Base-by-base conservation (phyloP, 371 early-diverging fungal species). In the Blakeslea trispora region DNA sequence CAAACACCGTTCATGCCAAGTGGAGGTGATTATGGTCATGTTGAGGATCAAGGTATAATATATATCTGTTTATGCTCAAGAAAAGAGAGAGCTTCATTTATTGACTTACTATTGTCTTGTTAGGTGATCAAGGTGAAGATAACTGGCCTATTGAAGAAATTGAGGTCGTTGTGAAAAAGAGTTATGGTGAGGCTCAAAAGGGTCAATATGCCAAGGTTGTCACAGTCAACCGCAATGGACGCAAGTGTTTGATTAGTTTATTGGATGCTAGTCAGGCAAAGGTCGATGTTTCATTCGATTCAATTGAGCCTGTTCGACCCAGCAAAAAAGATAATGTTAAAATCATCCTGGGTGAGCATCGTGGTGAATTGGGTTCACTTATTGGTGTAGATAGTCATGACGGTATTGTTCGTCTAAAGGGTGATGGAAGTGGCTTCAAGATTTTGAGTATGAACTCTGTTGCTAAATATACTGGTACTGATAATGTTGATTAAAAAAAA, bases 371-470 rank as follows among this genome's bases (percentile, higher is more conserved):
- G 31, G 97, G 95, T 10, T 81, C 81, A 1, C 69, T 96, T 61
- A 82, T 92, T 50, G 91, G 89, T 47, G 84, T 88, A 10, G 92
- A 93, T 74, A 90, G 86, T 8, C 74, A 86, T 58, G 91, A 91
- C 55, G 94, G 89, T 58, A 84, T 93, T 65, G 89, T 96, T 45
- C 81, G 87, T 63, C 68, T 88, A 31, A 72, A 77, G 47, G 71
- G 69, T 8, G 83, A 81, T 53, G 79, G 75, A 35, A 74, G 72
- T 35, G 85, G 85, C 43, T 85, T 85, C 73, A 80, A 83, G 63
- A 81, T 86, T 41, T 66, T 86, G 69, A 76, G 78, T 14, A 81
- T 90, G 78, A 69, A 66, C 35, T 66, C 71, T 24, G 75, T 90
- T 49, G 87, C 81, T 45, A 89, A 83, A 68, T 81, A 83, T 61